Base-by-base conservation (phyloP, 495 filamentous ascomycete species). In the Penicillium lividum region DNA sequence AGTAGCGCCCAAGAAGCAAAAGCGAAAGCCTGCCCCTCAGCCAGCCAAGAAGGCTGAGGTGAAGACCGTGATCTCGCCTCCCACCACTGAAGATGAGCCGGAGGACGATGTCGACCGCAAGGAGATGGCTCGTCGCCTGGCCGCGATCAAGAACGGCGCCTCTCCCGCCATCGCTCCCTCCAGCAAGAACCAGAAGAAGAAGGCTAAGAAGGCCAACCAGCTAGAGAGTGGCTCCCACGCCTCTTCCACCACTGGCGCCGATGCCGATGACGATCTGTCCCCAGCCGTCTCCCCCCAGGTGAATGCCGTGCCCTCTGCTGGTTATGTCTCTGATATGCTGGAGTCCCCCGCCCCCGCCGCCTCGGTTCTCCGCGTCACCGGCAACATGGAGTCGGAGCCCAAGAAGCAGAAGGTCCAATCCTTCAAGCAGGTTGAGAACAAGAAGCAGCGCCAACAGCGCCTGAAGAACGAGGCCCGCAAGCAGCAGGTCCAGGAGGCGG, bases 371-470 rank as follows among this genome's bases (percentile, higher is more conserved):
- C 86, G 89, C 22, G 73, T 96, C 45, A 92, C 87, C 44, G 84
- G 85, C 43, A 73, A 80, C 5, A 77, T 82, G 31, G 83, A 88
- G 61, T 75, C 75, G 44, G 82, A 84, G 63, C 72, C 83, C 45
- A 88, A 86, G 77, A 82, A 86, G 71, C 75, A 81, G 68, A 89
- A 88, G 78, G 63, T 77, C 55, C 78, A 81, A 66, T 80, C 82
- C 66, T 75, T 74, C 69, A 75, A 79, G 68, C 69, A 73, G 52
- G 81, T 79, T 11, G 89, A 93, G 75, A 89, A 86, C 28, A 95
- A 96, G 86, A 96, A 95, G 80, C 89, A 93, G 76, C 86, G 92
- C 50, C 90, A 94, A 77, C 90, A 94, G 74, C 82, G 84, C 36
- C 80, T 85, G 70, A 96, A 93, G 82, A 85, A 82, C 51, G 91